phyloP scores from a whole-genome alignment of 1,284 basidiomycete genomes.

The Anthracocystis walkeri region DNA sequence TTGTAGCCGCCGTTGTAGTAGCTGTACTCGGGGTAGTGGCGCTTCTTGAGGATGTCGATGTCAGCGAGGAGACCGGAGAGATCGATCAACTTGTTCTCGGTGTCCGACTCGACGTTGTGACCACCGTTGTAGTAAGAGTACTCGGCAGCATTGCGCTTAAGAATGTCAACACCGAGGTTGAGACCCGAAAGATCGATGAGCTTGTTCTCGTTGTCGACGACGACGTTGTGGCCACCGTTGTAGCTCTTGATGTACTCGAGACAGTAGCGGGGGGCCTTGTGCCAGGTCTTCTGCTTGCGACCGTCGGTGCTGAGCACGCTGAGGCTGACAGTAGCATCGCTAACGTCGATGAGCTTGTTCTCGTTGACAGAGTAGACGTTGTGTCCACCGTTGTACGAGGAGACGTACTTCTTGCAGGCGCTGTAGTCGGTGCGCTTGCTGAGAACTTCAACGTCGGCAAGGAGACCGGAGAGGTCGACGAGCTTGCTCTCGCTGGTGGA shows the following conservation, averaged over 20 bases:
- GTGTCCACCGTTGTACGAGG: conserved; percentile 52
- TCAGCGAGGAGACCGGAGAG: conserved; percentile 16
- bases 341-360: conserved; percentile 52
- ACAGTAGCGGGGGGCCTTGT: conserved; percentile 32
- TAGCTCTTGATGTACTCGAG: conserved; percentile 50
- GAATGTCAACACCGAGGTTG: conserved; percentile 21
- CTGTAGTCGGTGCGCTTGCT: conserved; percentile 39
- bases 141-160: conserved; percentile 37
- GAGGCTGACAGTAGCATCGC: conserved; percentile 43
- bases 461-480: conserved; percentile 33
- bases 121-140: conserved; percentile 45
- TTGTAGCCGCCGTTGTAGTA: conserved; percentile 31
- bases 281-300: conserved; percentile 33
- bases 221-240: conserved; percentile 54
- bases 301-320: conserved; percentile 39
- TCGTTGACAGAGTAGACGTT: conserved; percentile 53
- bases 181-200: conserved; percentile 45
- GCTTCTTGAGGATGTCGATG: conserved; percentile 38
- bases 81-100: conserved; percentile 43
- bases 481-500: conserved; percentile 46
- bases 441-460: conserved; percentile 32
- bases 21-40: conserved; percentile 8
- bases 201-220: conserved; percentile 51
- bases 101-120: conserved; percentile 40
- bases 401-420: conserved; percentile 50